Percentiles rank a stretch among this genome's conserved stretches.
phyloP scores from a whole-genome alignment of 129 eudicot genomes.

The Rutidosis leptorrhynchoides region DNA sequence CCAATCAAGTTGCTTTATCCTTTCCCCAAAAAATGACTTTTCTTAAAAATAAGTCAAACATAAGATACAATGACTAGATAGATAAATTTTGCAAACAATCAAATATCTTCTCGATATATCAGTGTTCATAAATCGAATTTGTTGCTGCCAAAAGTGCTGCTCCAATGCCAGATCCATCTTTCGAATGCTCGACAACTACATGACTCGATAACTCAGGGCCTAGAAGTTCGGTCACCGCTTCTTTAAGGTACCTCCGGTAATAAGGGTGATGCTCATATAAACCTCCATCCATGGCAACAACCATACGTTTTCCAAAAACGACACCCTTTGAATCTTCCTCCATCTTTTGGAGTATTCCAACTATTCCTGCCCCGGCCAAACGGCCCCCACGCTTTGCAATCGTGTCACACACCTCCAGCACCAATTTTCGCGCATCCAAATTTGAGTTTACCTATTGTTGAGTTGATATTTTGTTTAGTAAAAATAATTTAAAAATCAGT shows the following conservation, averaged over 20 bases:
- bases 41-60: slow-evolving; percentile 4
- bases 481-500: too few species aligned
- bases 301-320: slow-evolving; percentile 62
- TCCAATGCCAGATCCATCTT: slow-evolving; percentile 94
- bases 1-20: slow-evolving; percentile 8
- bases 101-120: slow-evolving; percentile 23
- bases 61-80: slow-evolving; percentile 23
- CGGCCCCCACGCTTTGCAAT: slow-evolving; percentile 80
- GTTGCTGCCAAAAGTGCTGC: slow-evolving; percentile 91
- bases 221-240: slow-evolving; percentile 63
- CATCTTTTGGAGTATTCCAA: slow-evolving; percentile 84
- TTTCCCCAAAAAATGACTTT: slow-evolving; percentile 2
- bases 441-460: slow-evolving; percentile 45
- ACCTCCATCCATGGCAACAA: slow-evolving; percentile 97
- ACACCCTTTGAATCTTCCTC: slow-evolving; percentile 66
- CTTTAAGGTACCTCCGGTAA: slow-evolving; percentile 65
- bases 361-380: slow-evolving; percentile 82
- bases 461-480: neutral
- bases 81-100: neutral
- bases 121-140: slow-evolving; percentile 56
- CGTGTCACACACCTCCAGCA: slow-evolving; percentile 64
- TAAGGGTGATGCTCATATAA: slow-evolving; percentile 72
- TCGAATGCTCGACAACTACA: slow-evolving; percentile 68
- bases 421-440: slow-evolving; percentile 47
- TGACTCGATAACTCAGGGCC: slow-evolving; percentile 54